Conservation (phyloP, 371 early-diverging fungal species). For the Choanephora cucurbitarum region DNA sequence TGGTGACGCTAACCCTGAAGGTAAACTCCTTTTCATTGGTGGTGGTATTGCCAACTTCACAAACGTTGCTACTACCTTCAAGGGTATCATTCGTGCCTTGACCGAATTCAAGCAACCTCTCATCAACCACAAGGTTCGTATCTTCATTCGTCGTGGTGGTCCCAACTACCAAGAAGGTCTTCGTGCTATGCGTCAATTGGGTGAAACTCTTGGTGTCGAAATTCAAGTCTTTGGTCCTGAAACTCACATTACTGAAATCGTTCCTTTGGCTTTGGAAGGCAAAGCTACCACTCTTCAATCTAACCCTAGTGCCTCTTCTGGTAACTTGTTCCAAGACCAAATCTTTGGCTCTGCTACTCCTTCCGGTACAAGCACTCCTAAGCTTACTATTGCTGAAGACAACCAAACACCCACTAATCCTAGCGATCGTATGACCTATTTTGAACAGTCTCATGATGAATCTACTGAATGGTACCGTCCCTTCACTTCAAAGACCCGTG, state of each 20-base stretch:
- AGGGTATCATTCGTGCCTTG: constrained; percentile 96
- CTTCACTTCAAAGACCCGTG: constrained; percentile 89
- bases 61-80: constrained; percentile 98
- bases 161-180: constrained; percentile 99
- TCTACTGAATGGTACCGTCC: constrained; percentile 70
- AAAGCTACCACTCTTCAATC: constrained; percentile 30
- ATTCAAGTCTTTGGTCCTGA: constrained; percentile 97
- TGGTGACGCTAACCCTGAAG: constrained; percentile 76
- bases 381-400: constrained; percentile 38
- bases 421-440: constrained; percentile 63
- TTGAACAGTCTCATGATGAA: constrained; percentile 30
- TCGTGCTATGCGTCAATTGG: constrained; percentile 91
- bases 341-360: constrained; percentile 50
- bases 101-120: constrained; percentile 87
- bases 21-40: constrained; percentile 96
- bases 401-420: constrained; percentile 44
- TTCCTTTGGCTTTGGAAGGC: constrained; percentile 87
- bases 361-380: constrained; percentile 39
- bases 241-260: constrained; percentile 97
- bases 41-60: constrained; percentile 99
- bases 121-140: constrained; percentile 85
- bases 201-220: constrained; percentile 90
- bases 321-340: constrained; percentile 67
- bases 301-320: constrained; percentile 51
- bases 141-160: constrained; percentile 97